A percentile compares a stretch with the other conserved stretches of the same genome.
These are phyloP conservation scores for Myxozyma lipomycoides DNA, from an alignment of 805 yeast genomes.

Conservation along the genomic window DNA sequence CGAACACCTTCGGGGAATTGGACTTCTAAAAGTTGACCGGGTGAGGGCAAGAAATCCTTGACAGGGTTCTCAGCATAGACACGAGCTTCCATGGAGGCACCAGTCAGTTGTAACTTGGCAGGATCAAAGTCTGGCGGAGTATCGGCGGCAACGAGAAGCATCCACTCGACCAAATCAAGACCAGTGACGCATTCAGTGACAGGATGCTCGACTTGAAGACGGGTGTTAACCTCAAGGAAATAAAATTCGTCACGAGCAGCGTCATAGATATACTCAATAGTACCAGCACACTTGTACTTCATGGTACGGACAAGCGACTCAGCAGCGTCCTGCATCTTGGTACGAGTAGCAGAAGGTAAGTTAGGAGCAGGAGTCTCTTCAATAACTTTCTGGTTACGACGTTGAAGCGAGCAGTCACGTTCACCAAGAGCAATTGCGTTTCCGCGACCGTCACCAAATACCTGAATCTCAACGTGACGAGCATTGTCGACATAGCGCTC, in stretches of 20 bases:
- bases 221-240: constrained; percentile 92
- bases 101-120: constrained; percentile 56
- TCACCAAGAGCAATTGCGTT: constrained; percentile 92
- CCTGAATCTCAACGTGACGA: constrained; percentile 93
- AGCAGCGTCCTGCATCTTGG: constrained; percentile 73
- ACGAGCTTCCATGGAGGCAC: constrained; percentile 96
- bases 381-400: constrained; percentile 93
- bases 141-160: constrained; percentile 87
- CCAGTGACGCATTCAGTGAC: constrained; percentile 95
- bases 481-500: constrained; percentile 94
- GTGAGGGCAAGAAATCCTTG: constrained; percentile 91
- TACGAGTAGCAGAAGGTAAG: constrained; percentile 74
- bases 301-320: constrained; percentile 75
- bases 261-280: constrained; percentile 93
- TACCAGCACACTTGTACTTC: constrained; percentile 95
- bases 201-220: constrained; percentile 97
- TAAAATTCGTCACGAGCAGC: constrained; percentile 82
- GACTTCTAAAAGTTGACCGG: constrained; percentile 87
- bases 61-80: constrained; percentile 96
- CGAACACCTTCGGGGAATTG: constrained; percentile 87
- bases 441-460: constrained; percentile 94
- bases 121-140: constrained; percentile 70
- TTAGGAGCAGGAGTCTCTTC: constrained; percentile 99
- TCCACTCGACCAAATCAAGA: constrained; percentile 93
- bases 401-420: constrained; percentile 94